Base-by-base conservation (phyloP, 1,284 basidiomycete species). In the Pseudozyma pruni region DNA sequence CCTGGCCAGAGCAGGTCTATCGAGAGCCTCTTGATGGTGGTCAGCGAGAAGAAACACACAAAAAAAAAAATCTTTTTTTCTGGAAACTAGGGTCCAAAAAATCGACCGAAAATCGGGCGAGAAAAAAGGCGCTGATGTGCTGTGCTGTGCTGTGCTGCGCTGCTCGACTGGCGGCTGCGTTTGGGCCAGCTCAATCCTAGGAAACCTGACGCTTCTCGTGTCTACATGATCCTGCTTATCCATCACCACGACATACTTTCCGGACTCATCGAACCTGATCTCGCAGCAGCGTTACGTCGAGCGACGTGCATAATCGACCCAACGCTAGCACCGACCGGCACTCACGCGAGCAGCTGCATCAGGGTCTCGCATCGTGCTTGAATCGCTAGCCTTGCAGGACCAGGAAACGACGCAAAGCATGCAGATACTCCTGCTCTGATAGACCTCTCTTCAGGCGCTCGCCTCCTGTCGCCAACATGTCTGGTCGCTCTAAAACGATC, bases 401-500 rank as follows among this genome's bases (percentile, higher is more conserved):
- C 27, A 29, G 27, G 27, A 29, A 29, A 7, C 27, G 6, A 7
- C 27, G 27, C 11, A 11, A 11, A 29, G 42, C 39, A 20, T 41
- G 22, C 37, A 16, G 20, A 19, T 13, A 20, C 37, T 17, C 8
- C 19, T 20, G 17, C n/a, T 7, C 11, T 29, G 41, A 43, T 13
- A 31, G 11, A 17, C 31, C 2, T 11, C 5, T 14, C 34, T 10
- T 14, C 23, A 4, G 33, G 45, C 23, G 25, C 9, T 7, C 4
- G 47, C 40, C 35, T 40, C 25, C 14, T 7, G 10, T 27, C 35
- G 20, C 25, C 39, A 54, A 22, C 55, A 71, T 71, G 68, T 61
- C 64, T 4, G 47, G 54, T 27, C 63, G 70, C 29, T 54, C 60
- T 9, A 58, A 55, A 6, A 55, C 71, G 20, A 58, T 69, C 47